Base-by-base conservation (phyloP, 306 rosid genomes). In the Hippophae tibetana region DNA sequence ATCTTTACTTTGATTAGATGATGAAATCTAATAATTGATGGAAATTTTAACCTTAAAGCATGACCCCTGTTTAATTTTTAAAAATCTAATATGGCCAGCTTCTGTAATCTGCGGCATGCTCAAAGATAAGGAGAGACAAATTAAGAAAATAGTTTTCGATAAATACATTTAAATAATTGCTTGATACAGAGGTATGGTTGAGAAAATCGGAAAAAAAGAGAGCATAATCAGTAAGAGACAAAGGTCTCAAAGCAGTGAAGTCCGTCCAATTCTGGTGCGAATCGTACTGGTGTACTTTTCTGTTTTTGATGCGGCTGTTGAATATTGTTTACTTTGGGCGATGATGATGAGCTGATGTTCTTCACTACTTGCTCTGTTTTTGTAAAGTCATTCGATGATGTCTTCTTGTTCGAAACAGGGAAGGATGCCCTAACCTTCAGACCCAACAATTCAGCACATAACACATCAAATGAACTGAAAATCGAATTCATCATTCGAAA, bases 221-320 rank as follows among this genome's bases (percentile, higher is more conserved):
- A 47, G 50, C 10, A 47, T 10, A 47, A 47, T 61, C 63, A 70
- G 41, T 42, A 42, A 7, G 42, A 42, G 65, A 67, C 77, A 10
- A 74, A 13, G 56, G 83, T 70, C 62, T 78, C 83, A 14, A 78
- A 78, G 31, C 77, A 78, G 65, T 78, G 46, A 57, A 78, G 69
- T 11, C 83, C 83, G 42, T 78, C 83, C 9, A 78, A 52, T 49
- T 78, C 83, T 13, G 58, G 66, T 13, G 77, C 83, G 26, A 64
- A 66, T 65, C 83, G 57, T 2, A 18, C 23, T 1, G 59, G 66
- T 11, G 9, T 42, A 2, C 55, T 23, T 40, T 14, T 13, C 43
- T 31, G 48, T 53, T 68, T 44, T 56, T 45, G 51, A 7, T 13
- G 9, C n/a, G 43, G 9, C 43, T 10, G 31, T 2, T 6, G 0